Evolutionary conservation across 345 rosid genomes (phyloP).

Genomic region (Linum tenue): DNA sequence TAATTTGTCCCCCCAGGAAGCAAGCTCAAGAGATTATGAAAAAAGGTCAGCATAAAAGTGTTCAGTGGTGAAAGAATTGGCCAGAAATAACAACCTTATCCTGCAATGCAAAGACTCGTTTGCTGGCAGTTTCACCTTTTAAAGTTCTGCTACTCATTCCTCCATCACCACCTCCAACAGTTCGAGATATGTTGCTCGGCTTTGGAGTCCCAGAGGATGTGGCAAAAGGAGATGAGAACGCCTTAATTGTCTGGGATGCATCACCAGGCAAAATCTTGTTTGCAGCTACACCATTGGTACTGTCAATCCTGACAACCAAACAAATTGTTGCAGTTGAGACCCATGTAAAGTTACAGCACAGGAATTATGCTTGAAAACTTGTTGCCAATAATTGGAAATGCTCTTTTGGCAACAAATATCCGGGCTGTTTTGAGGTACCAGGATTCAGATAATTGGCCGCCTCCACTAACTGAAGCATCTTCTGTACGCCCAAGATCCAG

Average conservation of each 20-base stretch:
- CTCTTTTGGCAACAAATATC: not conserved
- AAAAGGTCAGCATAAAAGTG: not conserved
- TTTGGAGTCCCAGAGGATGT: constrained; percentile 35
- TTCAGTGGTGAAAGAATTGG: not conserved
- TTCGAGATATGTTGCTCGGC: constrained; percentile 26
- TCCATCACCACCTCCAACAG: constrained; percentile 33
- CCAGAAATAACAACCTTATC: constrained; percentile 57
- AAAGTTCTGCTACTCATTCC: constrained; percentile 29
- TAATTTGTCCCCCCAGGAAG: not conserved
- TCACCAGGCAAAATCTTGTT: constrained; percentile 29
- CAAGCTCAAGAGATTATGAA: not conserved
- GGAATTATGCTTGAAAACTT: not conserved
- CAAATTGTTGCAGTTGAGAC: not conserved
- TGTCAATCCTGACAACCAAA: constrained; percentile 35
- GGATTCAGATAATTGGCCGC: constrained; percentile 24
- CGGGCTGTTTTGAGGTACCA: constrained; percentile 26
- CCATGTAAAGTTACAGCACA: not conserved
- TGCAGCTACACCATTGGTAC: constrained; percentile 25
- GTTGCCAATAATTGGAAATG: not conserved
- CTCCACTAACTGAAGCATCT: constrained; percentile 28
- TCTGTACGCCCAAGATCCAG: constrained; percentile 25
- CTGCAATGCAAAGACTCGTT: constrained; percentile 78
- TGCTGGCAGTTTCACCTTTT: constrained; percentile 67
- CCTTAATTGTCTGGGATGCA: constrained; percentile 20
- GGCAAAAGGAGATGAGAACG: constrained; percentile 21